phyloP scores from a whole-genome alignment of 1,284 basidiomycete species.

The Fomitopsis schrenkii region DNA sequence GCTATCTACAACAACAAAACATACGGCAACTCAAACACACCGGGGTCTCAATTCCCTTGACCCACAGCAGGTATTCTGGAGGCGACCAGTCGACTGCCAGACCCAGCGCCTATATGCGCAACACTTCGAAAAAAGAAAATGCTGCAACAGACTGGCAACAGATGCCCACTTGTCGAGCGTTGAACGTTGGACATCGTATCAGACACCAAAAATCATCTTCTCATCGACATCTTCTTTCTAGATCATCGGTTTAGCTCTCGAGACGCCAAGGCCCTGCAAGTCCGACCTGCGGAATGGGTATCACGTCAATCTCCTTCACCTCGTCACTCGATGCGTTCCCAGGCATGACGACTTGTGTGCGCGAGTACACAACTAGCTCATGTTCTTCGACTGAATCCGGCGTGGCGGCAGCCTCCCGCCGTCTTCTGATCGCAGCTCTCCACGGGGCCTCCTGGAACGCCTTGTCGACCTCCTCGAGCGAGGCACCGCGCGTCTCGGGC shows the following conservation, averaged over 20 bases:
- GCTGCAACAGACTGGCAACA: no score
- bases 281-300: conserved; percentile 13
- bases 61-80: no score
- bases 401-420: background rate
- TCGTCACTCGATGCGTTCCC: background rate
- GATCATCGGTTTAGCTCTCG: conserved; percentile 1
- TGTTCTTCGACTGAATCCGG: background rate
- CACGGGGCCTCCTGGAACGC: conserved; percentile 32
- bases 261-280: conserved; percentile 6
- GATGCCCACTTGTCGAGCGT: no score
- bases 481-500: conserved; percentile 44
- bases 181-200: no score
- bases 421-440: conserved; percentile 7
- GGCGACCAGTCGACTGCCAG: no score
- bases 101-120: no score
- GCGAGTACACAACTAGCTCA: background rate
- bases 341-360: background rate
- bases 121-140: no score
- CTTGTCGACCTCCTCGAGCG: conserved; percentile 37
- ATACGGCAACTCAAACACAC: no score
- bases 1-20: no score
- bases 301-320: conserved; percentile 6
- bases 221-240: no score
- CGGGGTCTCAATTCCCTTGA: no score
- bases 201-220: no score